Base-by-base conservation (phyloP, 176 grass and related monocot species). In the Miscanthus lutarioriparius region DNA sequence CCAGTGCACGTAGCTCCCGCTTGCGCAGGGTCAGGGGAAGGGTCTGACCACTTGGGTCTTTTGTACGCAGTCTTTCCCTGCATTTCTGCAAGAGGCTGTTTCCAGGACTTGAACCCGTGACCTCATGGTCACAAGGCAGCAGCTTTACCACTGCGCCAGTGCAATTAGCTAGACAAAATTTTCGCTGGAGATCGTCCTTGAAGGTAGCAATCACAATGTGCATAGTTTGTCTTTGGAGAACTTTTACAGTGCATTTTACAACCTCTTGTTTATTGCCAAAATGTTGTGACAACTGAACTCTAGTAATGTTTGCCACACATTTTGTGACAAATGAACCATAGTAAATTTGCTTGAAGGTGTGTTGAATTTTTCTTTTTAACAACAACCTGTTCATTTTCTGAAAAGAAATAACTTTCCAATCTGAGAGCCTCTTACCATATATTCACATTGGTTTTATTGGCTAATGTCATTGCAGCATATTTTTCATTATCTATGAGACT, bases 141-240 rank as follows among this genome's bases (percentile, higher is more conserved):
- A n/a, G n/a, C n/a, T n/a, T n/a, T n/a, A n/a, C n/a, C n/a, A n/a
- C n/a, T n/a, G n/a, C n/a, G n/a, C n/a, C n/a, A n/a, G n/a, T n/a
- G n/a, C n/a, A n/a, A n/a, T n/a, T n/a, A n/a, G n/a, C n/a, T 38
- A 54, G 13, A 41, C 54, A 40, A 67, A 25, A 20, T 59, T 41
- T 67, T 13, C 25, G 2, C 2, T 35, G 37, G 36, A 79, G 67
- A 64, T 67, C 9, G 36, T 28, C 17, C 10, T 36, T 66, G 54
- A 78, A 88, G 86, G 86, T 84, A 84, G 14, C 14, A 15, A 70
- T 65, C 80, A 59, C 19, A 22, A 0, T 56, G 54, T 23, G 56
- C 56, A 59, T 10, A 58, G 20, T n/a, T 58, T 58, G 8, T 11
- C 22, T 23, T 23, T 59, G 23, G 2, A 59, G 8, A 59, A 23